Percentiles rank a stretch among this genome's conserved stretches.
Conservation (phyloP, 2,329 filamentous ascomycete species). For the Coniella lustricola region DNA sequence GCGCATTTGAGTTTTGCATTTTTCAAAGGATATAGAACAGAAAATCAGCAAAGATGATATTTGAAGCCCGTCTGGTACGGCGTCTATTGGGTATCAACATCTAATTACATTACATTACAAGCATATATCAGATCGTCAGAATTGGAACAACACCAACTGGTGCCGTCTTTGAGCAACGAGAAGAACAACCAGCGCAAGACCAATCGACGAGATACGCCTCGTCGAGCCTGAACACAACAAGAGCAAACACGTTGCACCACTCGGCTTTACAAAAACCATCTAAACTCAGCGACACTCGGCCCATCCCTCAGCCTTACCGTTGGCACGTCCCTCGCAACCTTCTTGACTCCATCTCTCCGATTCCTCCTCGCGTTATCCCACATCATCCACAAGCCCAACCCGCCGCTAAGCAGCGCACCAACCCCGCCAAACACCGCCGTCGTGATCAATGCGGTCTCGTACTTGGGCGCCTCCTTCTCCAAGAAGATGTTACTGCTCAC, state of each 20-base stretch:
- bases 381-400: constrained; percentile 58
- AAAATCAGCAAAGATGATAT: too few species aligned
- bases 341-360: constrained; percentile 43
- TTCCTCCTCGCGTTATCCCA: constrained; percentile 58
- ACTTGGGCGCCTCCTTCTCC: constrained; percentile 54
- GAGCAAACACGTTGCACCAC: neutral
- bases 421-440: constrained; percentile 57
- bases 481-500: constrained; percentile 63
- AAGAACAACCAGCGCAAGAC: too few species aligned
- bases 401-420: constrained; percentile 47
- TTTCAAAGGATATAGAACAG: too few species aligned
- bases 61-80: neutral
- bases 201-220: too few species aligned
- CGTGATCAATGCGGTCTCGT: constrained; percentile 58
- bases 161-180: too few species aligned
- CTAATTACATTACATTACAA: neutral
- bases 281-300: constrained; percentile 44
- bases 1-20: neutral
- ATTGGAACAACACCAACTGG: too few species aligned
- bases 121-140: too few species aligned
- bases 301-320: constrained; percentile 50
- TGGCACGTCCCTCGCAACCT: constrained; percentile 50
- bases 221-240: neutral
- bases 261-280: constrained; percentile 49
- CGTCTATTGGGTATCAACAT: too few species aligned